A percentile compares a stretch with the other conserved stretches of the same genome.
phyloP scores from a whole-genome alignment of 257 asterid genomes.

The Solanum neorickii region DNA sequence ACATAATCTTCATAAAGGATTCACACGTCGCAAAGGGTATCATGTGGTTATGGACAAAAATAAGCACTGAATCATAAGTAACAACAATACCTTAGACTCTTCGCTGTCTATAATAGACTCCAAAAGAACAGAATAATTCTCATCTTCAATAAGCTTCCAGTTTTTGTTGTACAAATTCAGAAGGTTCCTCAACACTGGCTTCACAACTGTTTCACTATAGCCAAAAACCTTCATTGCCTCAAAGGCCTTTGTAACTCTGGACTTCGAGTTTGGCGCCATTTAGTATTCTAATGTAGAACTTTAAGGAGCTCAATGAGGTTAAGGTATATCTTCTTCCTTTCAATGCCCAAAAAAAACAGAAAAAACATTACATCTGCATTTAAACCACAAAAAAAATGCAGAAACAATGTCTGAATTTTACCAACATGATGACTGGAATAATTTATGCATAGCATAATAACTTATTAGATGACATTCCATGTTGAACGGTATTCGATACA shows the following conservation, averaged over 20 bases:
- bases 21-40: background rate
- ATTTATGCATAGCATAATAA: background rate
- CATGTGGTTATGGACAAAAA: background rate
- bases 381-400: background rate
- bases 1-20: background rate
- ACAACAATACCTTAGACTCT: constrained; percentile 17
- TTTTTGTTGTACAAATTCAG: constrained; percentile 18
- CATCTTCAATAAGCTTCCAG: constrained; percentile 36
- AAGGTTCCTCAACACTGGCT: constrained; percentile 23
- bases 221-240: constrained; percentile 30
- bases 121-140: constrained; percentile 21
- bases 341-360: background rate
- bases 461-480: background rate
- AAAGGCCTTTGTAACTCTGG: constrained; percentile 13
- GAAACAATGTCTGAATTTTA: background rate
- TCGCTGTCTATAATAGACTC: constrained; percentile 28
- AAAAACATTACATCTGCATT: background rate
- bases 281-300: background rate
- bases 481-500: background rate
- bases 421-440: background rate
- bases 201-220: constrained; percentile 13
- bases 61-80: background rate
- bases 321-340: background rate
- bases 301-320: background rate
- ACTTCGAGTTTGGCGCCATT: constrained; percentile 11